A percentile compares a stretch with the other conserved stretches of the same genome.
phyloP scores from a whole-genome alignment of 345 rosid genomes.

The Mangifera indica region DNA sequence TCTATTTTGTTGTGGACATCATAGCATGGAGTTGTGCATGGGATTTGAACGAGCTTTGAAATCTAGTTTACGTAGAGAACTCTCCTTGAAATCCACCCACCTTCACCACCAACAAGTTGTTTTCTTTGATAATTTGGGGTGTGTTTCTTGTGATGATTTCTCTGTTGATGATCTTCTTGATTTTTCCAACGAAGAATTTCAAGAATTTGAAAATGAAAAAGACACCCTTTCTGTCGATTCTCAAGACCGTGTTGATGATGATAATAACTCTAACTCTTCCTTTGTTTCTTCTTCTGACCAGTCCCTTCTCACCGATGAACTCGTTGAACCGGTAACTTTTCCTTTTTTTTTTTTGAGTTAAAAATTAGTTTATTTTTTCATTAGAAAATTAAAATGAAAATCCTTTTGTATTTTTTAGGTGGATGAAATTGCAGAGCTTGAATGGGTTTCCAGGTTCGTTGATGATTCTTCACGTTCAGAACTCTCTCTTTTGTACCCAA shows the following conservation, averaged over 20 bases:
- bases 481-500: conserved; percentile 22
- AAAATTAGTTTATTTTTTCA: too few relatives aligned
- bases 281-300: conserved; percentile 22
- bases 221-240: conserved; percentile 37
- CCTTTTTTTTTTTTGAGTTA: neutral
- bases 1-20: too few relatives aligned
- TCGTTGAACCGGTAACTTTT: conserved; percentile 40
- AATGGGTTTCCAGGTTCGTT: conserved; percentile 57
- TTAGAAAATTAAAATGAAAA: neutral
- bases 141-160: conserved; percentile 39
- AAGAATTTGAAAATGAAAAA: conserved; percentile 34
- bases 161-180: neutral
- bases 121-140: too few relatives aligned
- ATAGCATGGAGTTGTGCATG: conserved; percentile 48
- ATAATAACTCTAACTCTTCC: conserved; percentile 30
- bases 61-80: conserved; percentile 50
- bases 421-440: conserved; percentile 51
- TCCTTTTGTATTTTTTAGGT: conserved; percentile 21
- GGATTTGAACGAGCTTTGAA: conserved; percentile 56
- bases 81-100: conserved; percentile 25
- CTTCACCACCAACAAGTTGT: too few relatives aligned
- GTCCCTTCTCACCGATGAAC: conserved; percentile 31
- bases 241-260: conserved; percentile 35
- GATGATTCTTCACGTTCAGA: conserved; percentile 45
- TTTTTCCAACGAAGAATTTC: conserved; percentile 32